These are phyloP conservation scores for Mucor irregularis DNA, from an alignment of 371 early-diverging fungal species.

Conservation along the genomic window DNA sequence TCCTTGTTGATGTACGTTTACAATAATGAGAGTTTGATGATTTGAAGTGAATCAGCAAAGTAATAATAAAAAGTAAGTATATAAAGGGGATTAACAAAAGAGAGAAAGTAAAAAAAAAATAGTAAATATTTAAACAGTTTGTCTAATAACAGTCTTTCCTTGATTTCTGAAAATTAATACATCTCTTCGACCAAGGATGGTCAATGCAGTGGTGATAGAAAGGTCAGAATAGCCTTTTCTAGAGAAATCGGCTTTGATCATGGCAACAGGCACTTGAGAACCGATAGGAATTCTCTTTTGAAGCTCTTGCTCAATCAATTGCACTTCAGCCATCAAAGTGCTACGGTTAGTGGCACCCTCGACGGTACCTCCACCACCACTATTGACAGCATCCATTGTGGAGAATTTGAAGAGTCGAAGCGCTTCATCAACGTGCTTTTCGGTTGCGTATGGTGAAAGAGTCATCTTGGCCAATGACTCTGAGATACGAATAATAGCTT, in stretches of 20 bases:
- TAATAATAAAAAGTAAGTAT: background rate
- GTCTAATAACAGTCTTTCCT: constrained; percentile 56
- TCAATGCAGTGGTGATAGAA: constrained; percentile 76
- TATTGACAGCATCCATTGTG: constrained; percentile 97
- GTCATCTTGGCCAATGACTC: constrained; percentile 99
- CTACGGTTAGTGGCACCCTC: constrained; percentile 78
- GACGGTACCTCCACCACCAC: constrained; percentile 71
- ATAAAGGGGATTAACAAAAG: constrained; percentile 1
- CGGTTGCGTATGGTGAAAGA: constrained; percentile 86
- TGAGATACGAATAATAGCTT: constrained; percentile 99
- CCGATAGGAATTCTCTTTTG: constrained; percentile 89
- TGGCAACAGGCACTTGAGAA: constrained; percentile 73
- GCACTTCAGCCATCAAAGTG: constrained; percentile 75
- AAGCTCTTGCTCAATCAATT: constrained; percentile 80
- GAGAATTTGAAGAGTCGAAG: constrained; percentile 97
- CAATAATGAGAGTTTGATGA: too few species aligned
- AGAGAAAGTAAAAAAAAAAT: background rate
- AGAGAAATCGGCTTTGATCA: constrained; percentile 69
- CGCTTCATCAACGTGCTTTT: constrained; percentile 98
- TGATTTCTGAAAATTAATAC: constrained; percentile 83
- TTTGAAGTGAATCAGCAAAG: background rate
- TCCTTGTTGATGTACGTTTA: too few species aligned
- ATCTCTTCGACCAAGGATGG: constrained; percentile 82
- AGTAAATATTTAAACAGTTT: constrained; percentile 20
- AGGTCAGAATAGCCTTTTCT: constrained; percentile 67